phyloP scores from a whole-genome alignment of 139 green algal genomes.

The Pleodorina starrii region DNA sequence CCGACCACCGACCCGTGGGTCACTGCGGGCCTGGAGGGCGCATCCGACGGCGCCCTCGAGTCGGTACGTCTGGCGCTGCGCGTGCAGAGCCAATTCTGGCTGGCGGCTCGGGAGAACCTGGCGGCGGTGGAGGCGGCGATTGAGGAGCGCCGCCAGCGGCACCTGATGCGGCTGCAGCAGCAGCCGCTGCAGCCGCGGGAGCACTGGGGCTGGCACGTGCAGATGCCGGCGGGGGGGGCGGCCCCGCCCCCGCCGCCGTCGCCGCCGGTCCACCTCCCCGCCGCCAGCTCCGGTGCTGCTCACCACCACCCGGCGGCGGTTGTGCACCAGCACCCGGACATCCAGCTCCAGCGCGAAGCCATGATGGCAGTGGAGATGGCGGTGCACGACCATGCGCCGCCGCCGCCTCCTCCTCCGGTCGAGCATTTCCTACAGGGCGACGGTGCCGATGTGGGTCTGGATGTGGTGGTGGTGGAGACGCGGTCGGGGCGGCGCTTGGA shows the following conservation, averaged over 20 bases:
- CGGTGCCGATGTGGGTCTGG: no score
- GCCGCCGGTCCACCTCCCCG: not conserved
- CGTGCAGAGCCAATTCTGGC: constrained; percentile 46
- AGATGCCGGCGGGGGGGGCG: not conserved
- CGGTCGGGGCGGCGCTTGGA: not conserved
- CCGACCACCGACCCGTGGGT: constrained; percentile 6
- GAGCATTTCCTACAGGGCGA: not conserved
- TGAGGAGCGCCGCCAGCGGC: not conserved
- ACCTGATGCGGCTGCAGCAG: constrained; percentile 6
- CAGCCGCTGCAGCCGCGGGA: constrained; percentile 12
- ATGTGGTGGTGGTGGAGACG: not conserved
- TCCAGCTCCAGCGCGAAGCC: no score
- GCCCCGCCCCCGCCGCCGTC: not conserved
- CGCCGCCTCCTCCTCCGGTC: not conserved
- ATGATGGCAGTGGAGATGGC: no score
- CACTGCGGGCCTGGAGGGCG: constrained; percentile 3
- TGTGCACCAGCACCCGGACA: no score
- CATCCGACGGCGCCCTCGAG: constrained; percentile 29
- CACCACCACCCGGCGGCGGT: no score
- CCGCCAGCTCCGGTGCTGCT: no score
- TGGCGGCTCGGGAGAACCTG: not conserved
- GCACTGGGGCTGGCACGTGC: constrained; percentile 45
- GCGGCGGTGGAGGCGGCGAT: constrained; percentile 10
- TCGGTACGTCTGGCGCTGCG: constrained; percentile 33
- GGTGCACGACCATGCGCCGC: no score